Evolutionary conservation across 2,329 filamentous ascomycete species (phyloP).

Genomic region (Xylariaceae sp.): DNA sequence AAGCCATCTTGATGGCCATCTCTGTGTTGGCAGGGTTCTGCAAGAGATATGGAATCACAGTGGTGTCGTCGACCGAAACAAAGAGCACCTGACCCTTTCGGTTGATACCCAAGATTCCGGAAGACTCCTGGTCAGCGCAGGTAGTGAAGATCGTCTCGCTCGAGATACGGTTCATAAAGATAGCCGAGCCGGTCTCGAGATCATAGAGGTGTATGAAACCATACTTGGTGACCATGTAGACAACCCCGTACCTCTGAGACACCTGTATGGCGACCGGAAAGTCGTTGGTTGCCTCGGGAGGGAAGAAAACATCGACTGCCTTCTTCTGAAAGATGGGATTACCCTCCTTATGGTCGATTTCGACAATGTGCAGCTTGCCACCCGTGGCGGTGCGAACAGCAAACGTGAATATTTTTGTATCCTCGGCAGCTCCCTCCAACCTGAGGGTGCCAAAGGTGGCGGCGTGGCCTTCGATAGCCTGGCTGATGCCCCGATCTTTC

Average conservation of each 20-base stretch:
- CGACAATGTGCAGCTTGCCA: slow-evolving; percentile 94
- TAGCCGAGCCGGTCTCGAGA: slow-evolving; percentile 87
- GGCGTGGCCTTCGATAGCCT: slow-evolving; percentile 95
- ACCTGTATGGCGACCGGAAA: slow-evolving; percentile 98
- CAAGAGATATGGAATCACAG: slow-evolving; percentile 87
- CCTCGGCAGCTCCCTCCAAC: slow-evolving; percentile 80
- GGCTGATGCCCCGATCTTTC: slow-evolving; percentile 91
- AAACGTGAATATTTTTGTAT: slow-evolving; percentile 96
- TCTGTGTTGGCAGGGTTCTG: slow-evolving; percentile 93
- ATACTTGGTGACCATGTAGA: slow-evolving; percentile 98
- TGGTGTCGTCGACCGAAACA: slow-evolving; percentile 87
- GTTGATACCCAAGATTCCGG: slow-evolving; percentile 91
- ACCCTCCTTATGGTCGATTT: slow-evolving; percentile 86
- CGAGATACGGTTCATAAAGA: slow-evolving; percentile 99
- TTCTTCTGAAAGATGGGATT: slow-evolving; percentile 93
- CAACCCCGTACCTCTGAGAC: slow-evolving; percentile 90
- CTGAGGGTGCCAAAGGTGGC: slow-evolving; percentile 87
- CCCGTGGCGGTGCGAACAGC: slow-evolving; percentile 84
- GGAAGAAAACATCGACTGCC: slow-evolving; percentile 96
- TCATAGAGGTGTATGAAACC: slow-evolving; percentile 99
- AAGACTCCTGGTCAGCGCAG: slow-evolving; percentile 73
- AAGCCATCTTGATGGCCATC: slow-evolving; percentile 93
- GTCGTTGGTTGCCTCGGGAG: slow-evolving; percentile 88
- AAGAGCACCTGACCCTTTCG: slow-evolving; percentile 95
- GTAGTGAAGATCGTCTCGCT: slow-evolving; percentile 99